A percentile compares a stretch with the other conserved stretches of the same genome.
Conservation (phyloP, 495 filamentous ascomycete species). For the Talaromyces wortmannii region DNA sequence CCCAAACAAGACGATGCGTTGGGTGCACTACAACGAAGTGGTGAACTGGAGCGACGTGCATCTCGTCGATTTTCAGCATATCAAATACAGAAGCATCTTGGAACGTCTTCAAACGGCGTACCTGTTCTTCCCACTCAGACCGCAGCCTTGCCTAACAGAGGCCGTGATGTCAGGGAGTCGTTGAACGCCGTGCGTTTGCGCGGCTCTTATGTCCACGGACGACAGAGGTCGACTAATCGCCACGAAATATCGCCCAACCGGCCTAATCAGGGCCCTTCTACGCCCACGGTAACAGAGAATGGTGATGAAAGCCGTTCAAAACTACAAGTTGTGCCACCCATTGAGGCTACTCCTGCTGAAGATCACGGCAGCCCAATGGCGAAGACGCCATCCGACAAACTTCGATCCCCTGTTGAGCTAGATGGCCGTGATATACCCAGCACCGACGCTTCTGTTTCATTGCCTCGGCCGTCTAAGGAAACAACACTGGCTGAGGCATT, state of each 20-base stretch:
- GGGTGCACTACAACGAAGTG: conserved; percentile 81
- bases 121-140: conserved; percentile 83
- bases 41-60: conserved; percentile 86
- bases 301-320: conserved; percentile 35
- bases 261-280: conserved; percentile 30
- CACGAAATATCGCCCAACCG: conserved; percentile 58
- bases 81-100: conserved; percentile 90
- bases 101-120: conserved; percentile 70
- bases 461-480: conserved; percentile 28
- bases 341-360: conserved; percentile 24
- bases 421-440: conserved; percentile 15
- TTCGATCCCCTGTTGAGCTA: conserved; percentile 33
- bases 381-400: conserved; percentile 57
- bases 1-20: conserved; percentile 85
- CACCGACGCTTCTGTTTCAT: conserved; percentile 13
- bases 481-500: conserved; percentile 30
- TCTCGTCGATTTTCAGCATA: conserved; percentile 91
- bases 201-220: conserved; percentile 59
- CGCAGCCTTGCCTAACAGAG: conserved; percentile 81
- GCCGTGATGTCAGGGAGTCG: conserved; percentile 81
- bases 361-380: conserved; percentile 38
- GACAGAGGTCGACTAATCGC: conserved; percentile 50
- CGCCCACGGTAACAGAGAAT: conserved; percentile 62
- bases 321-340: conserved; percentile 20
- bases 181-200: conserved; percentile 84